These are phyloP conservation scores for Furcasterigmium furcatum DNA, from an alignment of 2,329 filamentous ascomycete species.

Conservation along the genomic window DNA sequence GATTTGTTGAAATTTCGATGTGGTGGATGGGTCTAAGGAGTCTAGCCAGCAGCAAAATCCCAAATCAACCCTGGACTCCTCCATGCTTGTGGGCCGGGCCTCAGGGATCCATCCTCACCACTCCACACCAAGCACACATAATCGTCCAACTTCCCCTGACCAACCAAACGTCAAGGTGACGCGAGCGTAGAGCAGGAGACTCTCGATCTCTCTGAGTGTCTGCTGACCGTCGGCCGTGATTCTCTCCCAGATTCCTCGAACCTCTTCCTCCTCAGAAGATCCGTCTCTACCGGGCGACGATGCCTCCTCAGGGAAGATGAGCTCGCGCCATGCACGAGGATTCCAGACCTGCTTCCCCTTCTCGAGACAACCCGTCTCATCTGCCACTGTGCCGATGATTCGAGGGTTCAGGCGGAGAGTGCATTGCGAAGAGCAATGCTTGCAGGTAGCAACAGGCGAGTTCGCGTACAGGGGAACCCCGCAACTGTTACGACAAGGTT, in stretches of 20 bases:
- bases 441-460: slow-evolving; percentile 29
- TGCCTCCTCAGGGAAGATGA: slow-evolving; percentile 19
- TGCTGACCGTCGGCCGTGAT: slow-evolving; percentile 25
- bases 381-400: slow-evolving; percentile 34
- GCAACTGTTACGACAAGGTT: slow-evolving; percentile 33
- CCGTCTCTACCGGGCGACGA: background rate
- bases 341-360: slow-evolving; percentile 52
- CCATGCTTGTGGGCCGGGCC: background rate
- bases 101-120: slow-evolving; percentile 20
- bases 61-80: background rate
- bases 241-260: slow-evolving; percentile 23
- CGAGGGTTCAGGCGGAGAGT: slow-evolving; percentile 34
- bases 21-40: background rate
- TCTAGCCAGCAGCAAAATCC: too few species aligned
- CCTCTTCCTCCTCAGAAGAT: slow-evolving; percentile 4
- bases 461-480: slow-evolving; percentile 53
- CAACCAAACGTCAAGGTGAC: slow-evolving; percentile 55
- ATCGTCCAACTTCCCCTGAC: slow-evolving; percentile 31
- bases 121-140: slow-evolving; percentile 38
- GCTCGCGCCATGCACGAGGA: slow-evolving; percentile 44
- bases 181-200: slow-evolving; percentile 46
- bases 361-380: slow-evolving; percentile 54
- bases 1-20: background rate
- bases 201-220: slow-evolving; percentile 44
- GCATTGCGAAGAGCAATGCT: slow-evolving; percentile 26